Conservation (phyloP, 306 rosid species). For the Cucurbita maxima region DNA sequence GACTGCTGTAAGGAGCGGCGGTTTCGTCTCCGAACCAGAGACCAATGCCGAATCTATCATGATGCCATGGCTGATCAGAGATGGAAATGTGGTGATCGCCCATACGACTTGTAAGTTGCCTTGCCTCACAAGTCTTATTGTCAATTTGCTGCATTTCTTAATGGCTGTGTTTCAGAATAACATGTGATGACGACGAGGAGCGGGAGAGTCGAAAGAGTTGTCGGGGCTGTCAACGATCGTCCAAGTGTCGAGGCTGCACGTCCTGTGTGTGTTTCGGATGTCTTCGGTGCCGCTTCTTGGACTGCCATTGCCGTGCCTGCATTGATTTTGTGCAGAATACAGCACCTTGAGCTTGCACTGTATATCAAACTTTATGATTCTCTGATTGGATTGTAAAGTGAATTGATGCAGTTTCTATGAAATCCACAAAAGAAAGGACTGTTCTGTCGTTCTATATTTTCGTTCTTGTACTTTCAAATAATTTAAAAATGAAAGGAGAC, state of each 20-base stretch:
- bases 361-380: no score
- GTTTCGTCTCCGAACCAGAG: slow-evolving; percentile 11
- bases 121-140: not conserved
- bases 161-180: slow-evolving; percentile 18
- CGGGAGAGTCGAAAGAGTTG: slow-evolving; percentile 12
- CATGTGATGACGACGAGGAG: slow-evolving; percentile 23
- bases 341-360: not conserved
- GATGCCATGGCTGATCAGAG: slow-evolving; percentile 6
- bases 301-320: slow-evolving; percentile 35
- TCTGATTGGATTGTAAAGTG: not conserved
- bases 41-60: slow-evolving; percentile 17
- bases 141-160: not conserved
- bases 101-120: not conserved
- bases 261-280: slow-evolving; percentile 36
- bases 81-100: slow-evolving; percentile 22
- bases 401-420: not conserved
- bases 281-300: slow-evolving; percentile 31
- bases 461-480: no score
- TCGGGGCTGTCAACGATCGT: slow-evolving; percentile 20
- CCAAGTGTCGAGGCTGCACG: slow-evolving; percentile 27
- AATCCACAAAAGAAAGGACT: no score
- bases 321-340: slow-evolving; percentile 27
- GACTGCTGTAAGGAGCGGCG: slow-evolving; percentile 25
- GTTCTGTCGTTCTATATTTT: no score
- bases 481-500: no score